These are phyloP conservation scores for Lactarius akahatsu DNA, from an alignment of 768 basidiomycete species.

Conservation along the genomic window DNA sequence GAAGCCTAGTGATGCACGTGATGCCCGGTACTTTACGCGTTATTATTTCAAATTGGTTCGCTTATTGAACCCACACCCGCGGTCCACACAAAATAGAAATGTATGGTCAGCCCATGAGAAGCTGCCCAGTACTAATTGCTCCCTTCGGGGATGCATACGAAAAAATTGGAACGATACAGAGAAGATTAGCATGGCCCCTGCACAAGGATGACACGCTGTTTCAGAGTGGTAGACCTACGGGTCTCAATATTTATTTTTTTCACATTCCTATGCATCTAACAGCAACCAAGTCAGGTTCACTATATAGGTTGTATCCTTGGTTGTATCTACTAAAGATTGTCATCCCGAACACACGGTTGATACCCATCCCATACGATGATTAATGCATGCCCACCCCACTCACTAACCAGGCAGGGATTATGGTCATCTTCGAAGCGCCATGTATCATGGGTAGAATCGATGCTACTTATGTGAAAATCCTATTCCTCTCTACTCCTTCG, in stretches of 20 bases:
- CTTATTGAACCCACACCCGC: not conserved
- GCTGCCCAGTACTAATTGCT: slow-evolving; percentile 4
- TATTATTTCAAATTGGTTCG: too few species aligned
- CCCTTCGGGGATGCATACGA: slow-evolving; percentile 94
- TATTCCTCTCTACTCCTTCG: not conserved
- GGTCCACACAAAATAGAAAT: not conserved
- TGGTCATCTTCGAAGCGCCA: too few species aligned
- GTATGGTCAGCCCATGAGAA: not conserved
- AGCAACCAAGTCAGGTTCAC: too few species aligned
- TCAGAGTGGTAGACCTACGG: slow-evolving; percentile 77
- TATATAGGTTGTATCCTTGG: too few species aligned
- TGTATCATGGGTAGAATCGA: not conserved
- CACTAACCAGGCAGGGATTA: too few species aligned
- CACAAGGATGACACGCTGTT: slow-evolving; percentile 99
- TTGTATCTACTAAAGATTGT: too few species aligned
- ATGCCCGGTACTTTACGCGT: too few species aligned
- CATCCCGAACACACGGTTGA: too few species aligned
- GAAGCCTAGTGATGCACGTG: too few species aligned
- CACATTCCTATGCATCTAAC: too few species aligned
- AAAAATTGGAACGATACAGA: slow-evolving; percentile 99
- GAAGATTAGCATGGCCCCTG: slow-evolving; percentile 99
- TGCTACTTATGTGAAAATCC: not conserved
- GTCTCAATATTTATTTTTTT: slow-evolving; percentile 43
- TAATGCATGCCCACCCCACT: too few species aligned
- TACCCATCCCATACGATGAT: too few species aligned